phyloP scores from a whole-genome alignment of 2,329 filamentous ascomycete species.

The Chaetomium strumarium region DNA sequence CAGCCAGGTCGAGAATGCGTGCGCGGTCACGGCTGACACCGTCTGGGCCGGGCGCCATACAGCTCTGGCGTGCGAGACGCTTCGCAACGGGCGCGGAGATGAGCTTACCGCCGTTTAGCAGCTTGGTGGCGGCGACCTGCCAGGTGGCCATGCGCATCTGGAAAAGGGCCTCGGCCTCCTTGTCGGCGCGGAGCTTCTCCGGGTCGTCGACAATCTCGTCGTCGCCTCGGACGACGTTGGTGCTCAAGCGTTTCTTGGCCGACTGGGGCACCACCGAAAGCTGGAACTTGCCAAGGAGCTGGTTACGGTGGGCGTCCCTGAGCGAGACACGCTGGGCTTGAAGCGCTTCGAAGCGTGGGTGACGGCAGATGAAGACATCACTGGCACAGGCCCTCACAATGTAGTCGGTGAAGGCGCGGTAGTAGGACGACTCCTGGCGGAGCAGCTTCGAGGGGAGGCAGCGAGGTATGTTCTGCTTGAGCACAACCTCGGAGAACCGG shows the following conservation, averaged over 20 bases:
- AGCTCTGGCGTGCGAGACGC: constrained; percentile 51
- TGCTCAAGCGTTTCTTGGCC: constrained; percentile 64
- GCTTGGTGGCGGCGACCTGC: constrained; percentile 56
- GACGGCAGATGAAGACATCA: constrained; percentile 80
- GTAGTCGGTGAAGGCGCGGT: constrained; percentile 76
- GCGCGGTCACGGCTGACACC: constrained; percentile 47
- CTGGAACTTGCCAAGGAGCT: constrained; percentile 80
- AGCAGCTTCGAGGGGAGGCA: constrained; percentile 47
- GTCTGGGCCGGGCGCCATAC: constrained; percentile 39
- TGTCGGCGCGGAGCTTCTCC: constrained; percentile 60
- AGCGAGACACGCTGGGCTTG: constrained; percentile 77
- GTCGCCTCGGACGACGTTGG: constrained; percentile 68
- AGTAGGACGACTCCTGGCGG: constrained; percentile 71
- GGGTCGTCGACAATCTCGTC: constrained; percentile 58
- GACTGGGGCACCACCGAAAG: constrained; percentile 63
- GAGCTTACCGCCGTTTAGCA: constrained; percentile 58
- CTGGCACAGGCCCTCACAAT: constrained; percentile 57
- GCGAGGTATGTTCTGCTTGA: constrained; percentile 41
- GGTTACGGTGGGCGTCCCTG: constrained; percentile 66
- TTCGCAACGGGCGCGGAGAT: constrained; percentile 60
- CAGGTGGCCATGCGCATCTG: constrained; percentile 60
- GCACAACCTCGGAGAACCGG: constrained; percentile 58
- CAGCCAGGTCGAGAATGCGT: constrained; percentile 79
- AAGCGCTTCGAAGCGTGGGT: constrained; percentile 80
- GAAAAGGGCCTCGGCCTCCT: constrained; percentile 71